phyloP scores from a whole-genome alignment of 2,329 filamentous ascomycete genomes.

The Phialophora verrucosa region DNA sequence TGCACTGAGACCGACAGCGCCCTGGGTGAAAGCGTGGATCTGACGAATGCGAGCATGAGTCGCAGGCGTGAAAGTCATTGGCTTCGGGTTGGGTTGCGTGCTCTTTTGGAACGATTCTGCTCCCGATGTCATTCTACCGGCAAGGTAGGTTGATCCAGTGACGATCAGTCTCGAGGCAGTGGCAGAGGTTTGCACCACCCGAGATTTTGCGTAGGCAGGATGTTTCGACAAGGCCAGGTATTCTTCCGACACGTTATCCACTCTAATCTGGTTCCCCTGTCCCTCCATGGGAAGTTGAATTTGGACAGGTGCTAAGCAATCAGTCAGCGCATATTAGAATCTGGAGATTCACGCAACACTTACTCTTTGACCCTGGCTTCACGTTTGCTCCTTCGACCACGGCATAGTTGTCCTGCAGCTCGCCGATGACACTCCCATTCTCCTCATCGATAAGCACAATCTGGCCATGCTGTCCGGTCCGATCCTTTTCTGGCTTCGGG shows the following conservation, averaged over 20 bases:
- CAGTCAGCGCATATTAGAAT: constrained; percentile 31
- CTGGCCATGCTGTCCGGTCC: constrained; percentile 64
- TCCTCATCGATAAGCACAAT: constrained; percentile 96
- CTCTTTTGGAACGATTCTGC: constrained; percentile 82
- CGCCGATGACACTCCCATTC: constrained; percentile 91
- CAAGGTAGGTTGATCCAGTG: constrained; percentile 79
- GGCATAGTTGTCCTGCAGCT: constrained; percentile 81
- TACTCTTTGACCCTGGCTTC: constrained; percentile 89
- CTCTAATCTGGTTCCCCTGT: constrained; percentile 54
- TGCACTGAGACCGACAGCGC: constrained; percentile 78
- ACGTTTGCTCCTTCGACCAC: constrained; percentile 78
- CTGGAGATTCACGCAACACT: constrained; percentile 4
- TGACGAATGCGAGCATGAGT: constrained; percentile 86
- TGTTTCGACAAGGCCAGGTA: constrained; percentile 80
- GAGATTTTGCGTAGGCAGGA: constrained; percentile 88
- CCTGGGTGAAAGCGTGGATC: constrained; percentile 82
- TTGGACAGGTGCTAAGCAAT: constrained; percentile 53
- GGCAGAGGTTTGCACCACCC: constrained; percentile 83
- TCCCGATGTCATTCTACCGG: constrained; percentile 75
- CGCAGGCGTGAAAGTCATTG: constrained; percentile 83
- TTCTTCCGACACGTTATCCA: constrained; percentile 57
- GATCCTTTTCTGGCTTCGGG: constrained; percentile 31
- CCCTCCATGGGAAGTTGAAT: constrained; percentile 55
- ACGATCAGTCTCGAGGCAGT: constrained; percentile 91
- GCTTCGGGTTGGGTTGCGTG: constrained; percentile 76